Evolutionary conservation across 192 early-diverging fungal genomes (phyloP).

Genomic region (Coemansia sp.): DNA sequence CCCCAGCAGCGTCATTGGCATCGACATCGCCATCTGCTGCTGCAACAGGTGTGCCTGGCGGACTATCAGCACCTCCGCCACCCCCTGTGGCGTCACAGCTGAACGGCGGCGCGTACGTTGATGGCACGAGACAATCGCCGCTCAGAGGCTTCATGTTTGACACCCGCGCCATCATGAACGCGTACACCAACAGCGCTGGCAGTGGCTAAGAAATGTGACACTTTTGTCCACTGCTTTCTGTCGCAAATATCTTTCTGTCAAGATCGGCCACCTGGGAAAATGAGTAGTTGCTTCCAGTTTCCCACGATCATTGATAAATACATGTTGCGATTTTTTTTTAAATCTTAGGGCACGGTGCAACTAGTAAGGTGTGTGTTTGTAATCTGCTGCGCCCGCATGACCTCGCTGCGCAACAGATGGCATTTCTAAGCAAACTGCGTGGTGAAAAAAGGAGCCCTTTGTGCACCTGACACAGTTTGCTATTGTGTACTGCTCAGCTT

Average conservation of each 20-base stretch:
- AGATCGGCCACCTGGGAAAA: not conserved
- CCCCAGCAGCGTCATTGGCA: conserved; percentile 7
- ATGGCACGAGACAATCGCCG: conserved; percentile 6
- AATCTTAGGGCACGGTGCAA: not conserved
- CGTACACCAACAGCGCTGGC: conserved; percentile 20
- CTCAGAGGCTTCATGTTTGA: conserved; percentile 42
- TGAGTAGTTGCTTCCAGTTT: not conserved
- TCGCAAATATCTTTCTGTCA: not conserved
- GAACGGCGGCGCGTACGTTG: conserved; percentile 4
- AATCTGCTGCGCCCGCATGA: not conserved
- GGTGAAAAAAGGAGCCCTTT: not conserved
- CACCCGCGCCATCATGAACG: conserved; percentile 42
- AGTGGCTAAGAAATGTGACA: not conserved
- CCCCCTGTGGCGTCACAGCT: conserved; percentile 3
- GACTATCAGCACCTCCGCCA: not conserved
- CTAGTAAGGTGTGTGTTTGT: not conserved
- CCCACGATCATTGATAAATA: conserved; percentile 1
- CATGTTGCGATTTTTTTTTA: not conserved
- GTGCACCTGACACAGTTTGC: not conserved
- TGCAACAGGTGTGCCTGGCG: not conserved
- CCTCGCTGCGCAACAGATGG: not conserved
- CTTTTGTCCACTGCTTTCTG: not conserved
- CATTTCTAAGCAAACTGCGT: conserved; percentile 9
- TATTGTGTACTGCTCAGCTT: not conserved
- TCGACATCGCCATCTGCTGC: not conserved